phyloP scores from a whole-genome alignment of 345 rosid genomes.

The Anacardium occidentale region DNA sequence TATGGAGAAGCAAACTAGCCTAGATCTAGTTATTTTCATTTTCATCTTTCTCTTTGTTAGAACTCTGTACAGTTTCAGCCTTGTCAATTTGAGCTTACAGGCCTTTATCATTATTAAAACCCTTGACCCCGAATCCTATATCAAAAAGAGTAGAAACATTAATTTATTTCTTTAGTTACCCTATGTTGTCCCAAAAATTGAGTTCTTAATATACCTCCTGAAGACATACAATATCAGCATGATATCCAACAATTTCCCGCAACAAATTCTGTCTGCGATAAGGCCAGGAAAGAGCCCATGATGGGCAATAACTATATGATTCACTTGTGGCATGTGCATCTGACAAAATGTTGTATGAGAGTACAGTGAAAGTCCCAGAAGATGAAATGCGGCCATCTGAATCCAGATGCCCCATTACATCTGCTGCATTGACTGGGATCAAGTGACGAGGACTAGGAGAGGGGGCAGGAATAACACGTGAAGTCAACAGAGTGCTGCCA shows the following conservation, averaged over 20 bases:
- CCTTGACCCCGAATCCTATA: no score
- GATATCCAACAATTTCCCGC: slow-evolving; percentile 86
- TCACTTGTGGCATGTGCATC: slow-evolving; percentile 77
- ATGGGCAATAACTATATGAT: slow-evolving; percentile 83
- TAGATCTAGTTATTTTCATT: background rate
- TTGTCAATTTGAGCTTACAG: background rate
- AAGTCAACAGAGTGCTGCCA: slow-evolving; percentile 62
- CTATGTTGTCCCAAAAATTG: background rate
- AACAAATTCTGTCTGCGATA: slow-evolving; percentile 91
- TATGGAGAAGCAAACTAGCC: background rate
- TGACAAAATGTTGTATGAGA: slow-evolving; percentile 91
- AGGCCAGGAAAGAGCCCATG: slow-evolving; percentile 99
- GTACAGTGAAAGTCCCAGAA: slow-evolving; percentile 79
- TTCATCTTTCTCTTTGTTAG: background rate
- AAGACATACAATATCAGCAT: slow-evolving; percentile 93
- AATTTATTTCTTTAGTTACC: background rate
- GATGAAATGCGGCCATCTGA: slow-evolving; percentile 64
- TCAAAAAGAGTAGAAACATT: background rate
- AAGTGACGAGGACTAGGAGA: slow-evolving; percentile 84
- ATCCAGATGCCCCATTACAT: slow-evolving; percentile 61
- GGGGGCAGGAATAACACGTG: slow-evolving; percentile 98
- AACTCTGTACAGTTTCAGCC: background rate
- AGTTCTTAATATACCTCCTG: slow-evolving; percentile 64
- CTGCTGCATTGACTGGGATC: slow-evolving; percentile 71
- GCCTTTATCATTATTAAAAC: background rate